Conservation (phyloP, 140 eudicot species). For the Bidens hawaiensis region DNA sequence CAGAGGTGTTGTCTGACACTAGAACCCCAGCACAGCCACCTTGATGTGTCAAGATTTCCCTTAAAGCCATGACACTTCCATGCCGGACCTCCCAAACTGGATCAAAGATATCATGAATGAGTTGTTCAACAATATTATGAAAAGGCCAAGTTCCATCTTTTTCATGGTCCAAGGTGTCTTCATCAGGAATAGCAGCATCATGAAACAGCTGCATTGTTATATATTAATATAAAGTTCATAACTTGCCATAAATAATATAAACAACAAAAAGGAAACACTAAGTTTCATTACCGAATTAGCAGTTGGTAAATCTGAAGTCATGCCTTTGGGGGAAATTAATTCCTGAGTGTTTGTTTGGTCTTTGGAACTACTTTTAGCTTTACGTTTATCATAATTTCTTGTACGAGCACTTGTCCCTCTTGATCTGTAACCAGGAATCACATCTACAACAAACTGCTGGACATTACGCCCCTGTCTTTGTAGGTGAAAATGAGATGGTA, state of each 20-base stretch:
- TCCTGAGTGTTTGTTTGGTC: slow-evolving; percentile 74
- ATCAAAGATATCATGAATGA: not conserved
- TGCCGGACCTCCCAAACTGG: not conserved
- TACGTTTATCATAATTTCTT: slow-evolving; percentile 77
- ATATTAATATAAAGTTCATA: slow-evolving; percentile 9
- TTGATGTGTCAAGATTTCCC: not conserved
- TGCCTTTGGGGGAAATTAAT: slow-evolving; percentile 57
- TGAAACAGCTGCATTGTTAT: slow-evolving; percentile 28
- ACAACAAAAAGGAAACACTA: not conserved
- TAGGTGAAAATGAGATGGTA: slow-evolving; percentile 47
- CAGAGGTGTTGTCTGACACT: too few species aligned
- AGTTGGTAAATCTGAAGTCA: slow-evolving; percentile 42
- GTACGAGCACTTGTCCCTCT: slow-evolving; percentile 95
- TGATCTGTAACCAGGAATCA: slow-evolving; percentile 79
- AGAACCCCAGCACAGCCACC: too few species aligned
- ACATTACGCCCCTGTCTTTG: slow-evolving; percentile 47
- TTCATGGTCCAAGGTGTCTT: slow-evolving; percentile 63
- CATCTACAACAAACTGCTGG: slow-evolving; percentile 58
- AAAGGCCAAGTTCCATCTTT: slow-evolving; percentile 78
- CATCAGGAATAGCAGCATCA: slow-evolving; percentile 72
- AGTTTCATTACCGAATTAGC: slow-evolving; percentile 41
- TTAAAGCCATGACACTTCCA: not conserved
- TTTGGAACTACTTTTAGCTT: slow-evolving; percentile 76
- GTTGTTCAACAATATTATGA: not conserved
- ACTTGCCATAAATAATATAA: too few species aligned